phyloP scores from a whole-genome alignment of 805 yeast genomes.

The Wickerhamiella dianesei region DNA sequence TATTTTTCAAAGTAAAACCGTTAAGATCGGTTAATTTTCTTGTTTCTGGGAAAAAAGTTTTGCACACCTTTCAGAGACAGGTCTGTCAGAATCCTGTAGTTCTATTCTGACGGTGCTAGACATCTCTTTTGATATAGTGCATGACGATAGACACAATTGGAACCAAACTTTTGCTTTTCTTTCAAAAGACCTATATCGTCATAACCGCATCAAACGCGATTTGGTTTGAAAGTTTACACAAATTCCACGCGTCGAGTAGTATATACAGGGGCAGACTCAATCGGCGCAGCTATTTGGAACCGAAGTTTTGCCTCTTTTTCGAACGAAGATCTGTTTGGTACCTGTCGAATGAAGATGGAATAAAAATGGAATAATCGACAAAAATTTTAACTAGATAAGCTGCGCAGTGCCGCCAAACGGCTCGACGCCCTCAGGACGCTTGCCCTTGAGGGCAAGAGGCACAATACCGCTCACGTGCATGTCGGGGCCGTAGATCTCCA shows the following conservation, averaged over 20 bases:
- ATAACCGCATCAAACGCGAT: too few relatives aligned
- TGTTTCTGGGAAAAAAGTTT: too few relatives aligned
- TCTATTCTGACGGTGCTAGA: too few relatives aligned
- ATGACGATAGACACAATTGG: too few relatives aligned
- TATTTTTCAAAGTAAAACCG: too few relatives aligned
- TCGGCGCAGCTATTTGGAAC: too few relatives aligned
- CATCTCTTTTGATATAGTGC: too few relatives aligned
- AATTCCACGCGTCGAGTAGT: neutral
- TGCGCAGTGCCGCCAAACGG: constrained; percentile 26
- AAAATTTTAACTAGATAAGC: neutral
- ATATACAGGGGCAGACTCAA: neutral
- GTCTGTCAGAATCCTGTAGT: too few relatives aligned
- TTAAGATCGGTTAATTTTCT: too few relatives aligned
- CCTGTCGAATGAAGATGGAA: neutral
- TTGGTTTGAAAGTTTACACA: neutral
- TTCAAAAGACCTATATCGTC: too few relatives aligned
- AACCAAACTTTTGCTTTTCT: too few relatives aligned
- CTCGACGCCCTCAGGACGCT: constrained; percentile 28
- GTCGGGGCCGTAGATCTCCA: constrained; percentile 39
- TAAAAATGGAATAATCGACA: neutral
- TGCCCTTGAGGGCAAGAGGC: constrained; percentile 30
- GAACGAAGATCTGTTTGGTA: neutral
- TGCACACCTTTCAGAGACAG: too few relatives aligned
- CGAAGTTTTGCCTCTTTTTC: neutral
- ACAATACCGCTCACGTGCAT: constrained; percentile 37